phyloP scores from a whole-genome alignment of 352 stramenopile species.

The Globisporangium spinosum region DNA sequence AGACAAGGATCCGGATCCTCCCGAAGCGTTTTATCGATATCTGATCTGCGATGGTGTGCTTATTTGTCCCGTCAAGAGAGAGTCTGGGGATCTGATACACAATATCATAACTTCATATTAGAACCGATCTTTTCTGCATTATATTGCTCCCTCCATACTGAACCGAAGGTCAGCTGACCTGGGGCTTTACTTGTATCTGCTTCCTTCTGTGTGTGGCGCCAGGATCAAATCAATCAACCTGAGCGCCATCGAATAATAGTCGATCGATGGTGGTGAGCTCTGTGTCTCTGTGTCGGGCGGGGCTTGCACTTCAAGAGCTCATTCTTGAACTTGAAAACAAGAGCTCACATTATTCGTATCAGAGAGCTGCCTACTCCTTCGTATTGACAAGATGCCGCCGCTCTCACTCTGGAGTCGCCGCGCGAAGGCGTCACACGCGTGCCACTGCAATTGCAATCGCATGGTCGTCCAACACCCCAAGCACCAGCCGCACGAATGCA shows the following conservation, averaged over 20 bases:
- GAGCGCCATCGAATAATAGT: background rate
- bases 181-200: background rate
- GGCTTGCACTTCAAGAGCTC: background rate
- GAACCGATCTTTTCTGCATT: background rate
- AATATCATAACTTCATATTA: background rate
- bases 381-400: background rate
- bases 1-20: too few relatives aligned
- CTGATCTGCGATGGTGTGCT: too few relatives aligned
- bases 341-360: background rate
- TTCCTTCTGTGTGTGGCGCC: too few relatives aligned
- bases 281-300: too few relatives aligned
- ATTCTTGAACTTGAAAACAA: background rate
- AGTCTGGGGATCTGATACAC: background rate
- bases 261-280: too few relatives aligned
- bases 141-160: background rate
- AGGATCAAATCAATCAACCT: background rate
- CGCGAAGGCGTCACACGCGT: background rate
- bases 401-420: background rate
- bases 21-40: too few relatives aligned
- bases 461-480: background rate
- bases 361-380: background rate
- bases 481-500: background rate
- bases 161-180: background rate
- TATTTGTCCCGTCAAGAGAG: background rate
- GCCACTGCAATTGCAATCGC: background rate